Percentiles rank a stretch among this genome's conserved stretches.
These are phyloP conservation scores for Bacidia gigantensis DNA, from an alignment of 495 filamentous ascomycete genomes.

Conservation along the genomic window DNA sequence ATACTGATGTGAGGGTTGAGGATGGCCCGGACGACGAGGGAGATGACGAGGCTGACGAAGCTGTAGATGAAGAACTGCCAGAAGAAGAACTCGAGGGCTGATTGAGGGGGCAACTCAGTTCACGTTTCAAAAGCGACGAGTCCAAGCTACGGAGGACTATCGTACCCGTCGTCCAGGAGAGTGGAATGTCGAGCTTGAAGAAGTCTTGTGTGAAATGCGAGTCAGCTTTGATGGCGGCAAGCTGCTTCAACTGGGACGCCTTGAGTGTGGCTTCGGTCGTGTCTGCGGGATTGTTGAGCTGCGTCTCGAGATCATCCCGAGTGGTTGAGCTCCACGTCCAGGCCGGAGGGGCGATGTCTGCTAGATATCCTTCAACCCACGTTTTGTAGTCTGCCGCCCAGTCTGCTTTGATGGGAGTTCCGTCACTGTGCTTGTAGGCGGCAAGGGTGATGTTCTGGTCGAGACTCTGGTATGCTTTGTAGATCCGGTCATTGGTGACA, in stretches of 20 bases:
- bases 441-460: not conserved
- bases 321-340: slow-evolving; percentile 1
- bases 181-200: not conserved
- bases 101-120: not conserved
- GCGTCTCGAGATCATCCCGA: not conserved
- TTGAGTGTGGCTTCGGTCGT: not conserved
- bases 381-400: slow-evolving; percentile 6
- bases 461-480: slow-evolving; percentile 1
- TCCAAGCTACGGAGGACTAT: not conserved
- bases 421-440: not conserved
- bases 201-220: not conserved
- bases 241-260: not conserved
- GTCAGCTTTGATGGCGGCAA: not conserved
- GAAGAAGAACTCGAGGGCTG: not conserved
- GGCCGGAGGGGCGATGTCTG: not conserved
- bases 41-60: not conserved
- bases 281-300: not conserved
- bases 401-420: slow-evolving; percentile 1
- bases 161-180: slow-evolving; percentile 3
- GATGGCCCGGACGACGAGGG: not conserved
- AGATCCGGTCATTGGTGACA: not conserved
- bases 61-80: not conserved
- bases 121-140: not conserved
- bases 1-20: not conserved
- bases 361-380: not conserved